These are phyloP conservation scores for Leptomonas pyrrhocoris DNA, from an alignment of 208 protist species.

Conservation along the genomic window DNA sequence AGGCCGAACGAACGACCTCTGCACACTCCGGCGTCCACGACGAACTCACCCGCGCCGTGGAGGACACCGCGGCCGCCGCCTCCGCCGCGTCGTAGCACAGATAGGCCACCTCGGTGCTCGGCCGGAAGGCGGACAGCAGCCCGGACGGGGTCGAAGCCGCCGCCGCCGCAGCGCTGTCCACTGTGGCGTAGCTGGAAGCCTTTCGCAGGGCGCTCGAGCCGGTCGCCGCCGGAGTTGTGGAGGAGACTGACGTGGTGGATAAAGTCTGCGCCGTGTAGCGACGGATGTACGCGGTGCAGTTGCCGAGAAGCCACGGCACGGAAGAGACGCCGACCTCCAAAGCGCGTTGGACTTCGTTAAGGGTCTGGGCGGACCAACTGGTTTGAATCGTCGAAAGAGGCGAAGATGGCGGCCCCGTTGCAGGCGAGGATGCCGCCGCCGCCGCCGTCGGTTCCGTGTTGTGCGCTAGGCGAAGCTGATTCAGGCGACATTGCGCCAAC, in stretches of 20 bases:
- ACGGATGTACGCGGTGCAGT: constrained; percentile 14
- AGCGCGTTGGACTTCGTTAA: background rate
- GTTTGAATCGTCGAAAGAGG: background rate
- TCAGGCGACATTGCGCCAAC: constrained; percentile 35
- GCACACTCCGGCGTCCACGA: constrained; percentile 32
- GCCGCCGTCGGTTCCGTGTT: background rate
- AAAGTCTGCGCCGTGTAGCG: background rate
- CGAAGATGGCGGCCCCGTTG: no score
- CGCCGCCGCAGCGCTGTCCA: background rate
- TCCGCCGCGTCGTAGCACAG: constrained; percentile 9
- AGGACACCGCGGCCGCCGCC: background rate
- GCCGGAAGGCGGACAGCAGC: background rate
- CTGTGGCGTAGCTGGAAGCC: background rate
- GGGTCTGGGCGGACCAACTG: constrained; percentile 14
- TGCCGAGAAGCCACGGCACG: constrained; percentile 29
- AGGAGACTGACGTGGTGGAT: background rate
- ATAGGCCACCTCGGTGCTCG: background rate
- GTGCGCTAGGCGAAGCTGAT: constrained; percentile 28
- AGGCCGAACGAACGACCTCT: constrained; percentile 40
- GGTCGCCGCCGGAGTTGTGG: background rate
- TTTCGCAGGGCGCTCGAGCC: background rate
- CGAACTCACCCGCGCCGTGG: background rate
- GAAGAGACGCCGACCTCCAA: constrained; percentile 23
- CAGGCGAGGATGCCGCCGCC: background rate
- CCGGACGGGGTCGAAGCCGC: background rate